Evolutionary conservation across 495 filamentous ascomycete genomes (phyloP).

Genomic region (Extremus antarcticus): DNA sequence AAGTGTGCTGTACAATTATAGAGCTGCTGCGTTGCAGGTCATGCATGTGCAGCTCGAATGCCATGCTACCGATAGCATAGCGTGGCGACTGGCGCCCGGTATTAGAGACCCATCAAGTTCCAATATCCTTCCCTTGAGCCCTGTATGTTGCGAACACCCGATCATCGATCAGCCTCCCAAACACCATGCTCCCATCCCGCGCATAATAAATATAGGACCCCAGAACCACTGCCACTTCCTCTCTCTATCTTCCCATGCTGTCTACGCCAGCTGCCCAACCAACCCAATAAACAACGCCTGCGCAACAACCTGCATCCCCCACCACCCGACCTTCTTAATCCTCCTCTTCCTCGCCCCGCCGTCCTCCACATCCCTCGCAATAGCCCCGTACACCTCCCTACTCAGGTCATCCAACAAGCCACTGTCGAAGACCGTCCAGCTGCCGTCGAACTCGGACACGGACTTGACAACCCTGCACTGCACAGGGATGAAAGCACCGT

Average conservation of each 20-base stretch:
- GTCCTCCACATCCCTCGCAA: constrained; percentile 78
- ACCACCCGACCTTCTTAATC: constrained; percentile 92
- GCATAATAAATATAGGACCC: no score
- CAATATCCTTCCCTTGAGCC: background rate
- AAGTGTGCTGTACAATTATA: background rate
- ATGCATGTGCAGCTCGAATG: background rate
- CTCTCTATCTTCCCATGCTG: background rate
- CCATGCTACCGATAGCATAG: background rate
- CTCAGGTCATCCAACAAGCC: constrained; percentile 93
- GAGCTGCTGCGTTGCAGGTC: background rate
- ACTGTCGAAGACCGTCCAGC: constrained; percentile 90
- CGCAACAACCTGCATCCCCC: constrained; percentile 80
- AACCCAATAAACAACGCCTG: constrained; percentile 94
- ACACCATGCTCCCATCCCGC: background rate
- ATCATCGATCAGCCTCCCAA: no score
- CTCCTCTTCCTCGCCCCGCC: constrained; percentile 71
- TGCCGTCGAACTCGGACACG: constrained; percentile 79
- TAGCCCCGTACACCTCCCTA: constrained; percentile 85
- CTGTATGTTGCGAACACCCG: no score
- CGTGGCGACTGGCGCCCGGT: background rate
- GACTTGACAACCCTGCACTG: constrained; percentile 88
- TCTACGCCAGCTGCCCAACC: constrained; percentile 68
- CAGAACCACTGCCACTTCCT: no score
- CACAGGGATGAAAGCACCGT: constrained; percentile 78
- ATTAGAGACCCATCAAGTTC: background rate